Percentiles rank a stretch among this genome's conserved stretches.
phyloP scores from a whole-genome alignment of 306 rosid genomes.

The Gastrolobium bilobum region DNA sequence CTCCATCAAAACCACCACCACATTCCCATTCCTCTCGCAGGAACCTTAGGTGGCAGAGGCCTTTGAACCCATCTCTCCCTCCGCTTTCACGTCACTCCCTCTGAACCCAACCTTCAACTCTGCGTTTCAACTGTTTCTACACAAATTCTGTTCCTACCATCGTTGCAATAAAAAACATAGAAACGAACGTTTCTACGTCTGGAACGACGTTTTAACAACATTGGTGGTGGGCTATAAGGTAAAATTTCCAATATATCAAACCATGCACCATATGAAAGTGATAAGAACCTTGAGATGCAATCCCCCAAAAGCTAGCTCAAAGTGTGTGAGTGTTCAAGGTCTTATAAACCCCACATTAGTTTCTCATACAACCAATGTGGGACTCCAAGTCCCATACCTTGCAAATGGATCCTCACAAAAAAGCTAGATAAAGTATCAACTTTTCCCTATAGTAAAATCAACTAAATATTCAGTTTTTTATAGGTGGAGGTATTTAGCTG shows the following conservation, averaged over 20 bases:
- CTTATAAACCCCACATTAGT: no score
- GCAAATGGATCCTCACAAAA: no score
- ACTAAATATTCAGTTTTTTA: slow-evolving; percentile 12
- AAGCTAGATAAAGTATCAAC: slow-evolving; percentile 32
- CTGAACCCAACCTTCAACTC: slow-evolving; percentile 90
- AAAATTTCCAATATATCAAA: slow-evolving; percentile 38
- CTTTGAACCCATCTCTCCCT: neutral
- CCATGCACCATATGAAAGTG: slow-evolving; percentile 11
- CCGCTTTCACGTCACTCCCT: slow-evolving; percentile 73
- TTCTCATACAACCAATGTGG: no score
- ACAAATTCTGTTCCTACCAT: no score
- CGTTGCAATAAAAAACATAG: no score
- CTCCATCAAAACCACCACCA: slow-evolving; percentile 63
- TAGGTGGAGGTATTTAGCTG: slow-evolving; percentile 1
- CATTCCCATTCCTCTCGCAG: slow-evolving; percentile 70
- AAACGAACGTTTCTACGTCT: no score
- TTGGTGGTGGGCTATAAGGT: neutral
- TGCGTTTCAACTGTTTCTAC: no score
- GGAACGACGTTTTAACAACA: no score
- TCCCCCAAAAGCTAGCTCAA: no score
- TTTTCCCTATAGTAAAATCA: neutral
- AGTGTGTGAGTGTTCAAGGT: no score
- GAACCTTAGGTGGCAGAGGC: slow-evolving; percentile 78
- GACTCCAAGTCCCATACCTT: no score
- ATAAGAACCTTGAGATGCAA: neutral